Conservation (phyloP, 352 stramenopile genomes). For the Lagenidium giganteum region DNA sequence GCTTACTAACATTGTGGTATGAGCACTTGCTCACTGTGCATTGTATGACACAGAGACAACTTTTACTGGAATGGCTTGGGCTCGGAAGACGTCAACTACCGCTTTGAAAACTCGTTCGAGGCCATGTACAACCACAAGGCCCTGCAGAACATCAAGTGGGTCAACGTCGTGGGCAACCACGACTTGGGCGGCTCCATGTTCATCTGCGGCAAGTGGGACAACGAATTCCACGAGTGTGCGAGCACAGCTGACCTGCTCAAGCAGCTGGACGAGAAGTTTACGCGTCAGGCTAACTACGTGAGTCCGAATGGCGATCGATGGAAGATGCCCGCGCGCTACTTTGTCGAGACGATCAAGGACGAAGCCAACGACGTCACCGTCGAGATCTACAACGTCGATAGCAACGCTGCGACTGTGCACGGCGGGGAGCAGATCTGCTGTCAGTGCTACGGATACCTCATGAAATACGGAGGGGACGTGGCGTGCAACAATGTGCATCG, state of each 20-base stretch:
- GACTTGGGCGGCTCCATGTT: conserved; percentile 70
- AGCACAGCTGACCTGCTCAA: conserved; percentile 55
- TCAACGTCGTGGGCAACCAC: conserved; percentile 72
- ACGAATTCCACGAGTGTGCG: conserved; percentile 52
- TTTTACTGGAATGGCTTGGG: conserved; percentile 75
- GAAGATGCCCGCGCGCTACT: conserved; percentile 64
- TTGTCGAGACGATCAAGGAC: conserved; percentile 39
- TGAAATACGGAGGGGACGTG: conserved; percentile 35
- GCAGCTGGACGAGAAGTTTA: conserved; percentile 64
- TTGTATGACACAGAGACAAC: conserved; percentile 26
- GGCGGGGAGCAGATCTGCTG: conserved; percentile 68
- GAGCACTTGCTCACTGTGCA: neutral
- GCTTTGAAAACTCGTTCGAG: conserved; percentile 65
- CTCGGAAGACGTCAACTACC: conserved; percentile 56
- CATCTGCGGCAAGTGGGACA: conserved; percentile 67
- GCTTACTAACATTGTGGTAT: conserved; percentile 9
- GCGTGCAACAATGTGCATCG: conserved; percentile 41
- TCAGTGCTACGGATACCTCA: conserved; percentile 70
- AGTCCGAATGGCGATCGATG: conserved; percentile 65
- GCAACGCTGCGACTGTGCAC: conserved; percentile 49
- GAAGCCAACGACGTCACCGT: conserved; percentile 29
- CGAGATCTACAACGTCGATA: conserved; percentile 73
- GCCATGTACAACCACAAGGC: conserved; percentile 46
- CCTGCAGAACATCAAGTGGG: conserved; percentile 53
- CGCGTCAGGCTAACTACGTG: conserved; percentile 45